A percentile compares a stretch with the other conserved stretches of the same genome.
These are phyloP conservation scores for Candida insectalens DNA, from an alignment of 805 yeast species.

Conservation along the genomic window DNA sequence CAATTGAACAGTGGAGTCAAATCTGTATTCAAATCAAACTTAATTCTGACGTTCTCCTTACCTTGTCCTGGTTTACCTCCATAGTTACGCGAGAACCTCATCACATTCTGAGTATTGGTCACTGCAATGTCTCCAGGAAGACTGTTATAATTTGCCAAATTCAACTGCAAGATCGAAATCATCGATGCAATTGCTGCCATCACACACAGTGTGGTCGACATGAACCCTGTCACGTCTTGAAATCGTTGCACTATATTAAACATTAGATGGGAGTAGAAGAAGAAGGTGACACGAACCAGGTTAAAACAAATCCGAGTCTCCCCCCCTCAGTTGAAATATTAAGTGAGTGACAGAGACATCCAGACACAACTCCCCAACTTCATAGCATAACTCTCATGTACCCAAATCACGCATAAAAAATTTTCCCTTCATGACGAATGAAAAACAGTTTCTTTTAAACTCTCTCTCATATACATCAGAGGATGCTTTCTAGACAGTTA, in stretches of 20 bases:
- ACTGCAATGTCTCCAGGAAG: slow-evolving; percentile 19
- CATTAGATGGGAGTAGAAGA: slow-evolving; percentile 1
- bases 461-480: too few relatives aligned
- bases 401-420: too few relatives aligned
- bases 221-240: slow-evolving; percentile 9
- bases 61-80: slow-evolving; percentile 61
- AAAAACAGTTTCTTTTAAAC: too few relatives aligned
- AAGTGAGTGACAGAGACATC: neutral
- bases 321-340: too few relatives aligned
- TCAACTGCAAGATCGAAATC: slow-evolving; percentile 40
- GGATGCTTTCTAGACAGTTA: slow-evolving; percentile 1
- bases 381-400: too few relatives aligned
- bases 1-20: slow-evolving; percentile 79
- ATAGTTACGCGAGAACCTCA: slow-evolving; percentile 19
- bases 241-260: slow-evolving; percentile 1
- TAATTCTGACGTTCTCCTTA: slow-evolving; percentile 66
- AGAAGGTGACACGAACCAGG: slow-evolving; percentile 3
- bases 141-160: slow-evolving; percentile 32
- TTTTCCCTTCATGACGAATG: too few relatives aligned
- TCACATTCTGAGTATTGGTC: slow-evolving; percentile 14
- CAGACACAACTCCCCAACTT: neutral
- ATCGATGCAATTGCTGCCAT: slow-evolving; percentile 38
- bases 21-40: slow-evolving; percentile 69
- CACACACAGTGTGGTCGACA: slow-evolving; percentile 40
- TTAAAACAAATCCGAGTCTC: neutral